Evolutionary conservation across 768 basidiomycete species (phyloP).

Genomic region (Lyophyllum semitale): DNA sequence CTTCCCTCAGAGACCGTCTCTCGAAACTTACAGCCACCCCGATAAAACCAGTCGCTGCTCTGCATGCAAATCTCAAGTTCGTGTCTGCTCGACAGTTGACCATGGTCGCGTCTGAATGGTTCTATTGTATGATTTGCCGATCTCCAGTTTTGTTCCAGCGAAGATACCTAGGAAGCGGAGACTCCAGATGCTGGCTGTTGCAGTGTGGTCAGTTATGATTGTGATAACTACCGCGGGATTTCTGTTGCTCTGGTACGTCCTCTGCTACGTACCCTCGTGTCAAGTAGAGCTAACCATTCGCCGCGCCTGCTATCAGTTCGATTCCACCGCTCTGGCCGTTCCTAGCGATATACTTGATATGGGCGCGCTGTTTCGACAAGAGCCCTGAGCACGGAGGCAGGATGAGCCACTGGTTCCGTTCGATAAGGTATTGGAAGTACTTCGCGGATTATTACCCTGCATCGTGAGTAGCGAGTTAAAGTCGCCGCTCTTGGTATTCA

Average conservation of each 20-base stretch:
- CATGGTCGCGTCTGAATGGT: neutral
- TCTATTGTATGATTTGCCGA: neutral
- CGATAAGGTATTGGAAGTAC: conserved; percentile 75
- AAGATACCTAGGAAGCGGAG: conserved; percentile 84
- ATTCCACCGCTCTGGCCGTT: conserved; percentile 89
- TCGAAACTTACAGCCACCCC: conserved; percentile 63
- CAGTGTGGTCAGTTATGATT: conserved; percentile 84
- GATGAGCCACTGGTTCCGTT: conserved; percentile 74
- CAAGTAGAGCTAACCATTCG: neutral
- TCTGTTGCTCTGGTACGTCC: conserved; percentile 77
- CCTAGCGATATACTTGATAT: conserved; percentile 73
- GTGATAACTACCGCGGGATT: conserved; percentile 67
- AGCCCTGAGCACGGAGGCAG: conserved; percentile 76
- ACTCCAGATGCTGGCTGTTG: conserved; percentile 88
- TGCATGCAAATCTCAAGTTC: conserved; percentile 77
- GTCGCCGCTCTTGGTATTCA: conserved; percentile 26
- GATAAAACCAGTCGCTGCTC: conserved; percentile 60
- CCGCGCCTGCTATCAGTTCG: conserved; percentile 53
- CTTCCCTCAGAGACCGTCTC: conserved; percentile 61
- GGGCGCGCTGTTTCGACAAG: conserved; percentile 75
- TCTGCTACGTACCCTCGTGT: neutral
- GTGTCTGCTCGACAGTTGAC: conserved; percentile 23
- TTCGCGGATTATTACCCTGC: conserved; percentile 93
- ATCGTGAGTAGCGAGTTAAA: conserved; percentile 57
- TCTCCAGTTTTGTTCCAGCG: conserved; percentile 76